These are phyloP conservation scores for Caloboletus firmus DNA, from an alignment of 1,284 basidiomycete species.

Conservation along the genomic window DNA sequence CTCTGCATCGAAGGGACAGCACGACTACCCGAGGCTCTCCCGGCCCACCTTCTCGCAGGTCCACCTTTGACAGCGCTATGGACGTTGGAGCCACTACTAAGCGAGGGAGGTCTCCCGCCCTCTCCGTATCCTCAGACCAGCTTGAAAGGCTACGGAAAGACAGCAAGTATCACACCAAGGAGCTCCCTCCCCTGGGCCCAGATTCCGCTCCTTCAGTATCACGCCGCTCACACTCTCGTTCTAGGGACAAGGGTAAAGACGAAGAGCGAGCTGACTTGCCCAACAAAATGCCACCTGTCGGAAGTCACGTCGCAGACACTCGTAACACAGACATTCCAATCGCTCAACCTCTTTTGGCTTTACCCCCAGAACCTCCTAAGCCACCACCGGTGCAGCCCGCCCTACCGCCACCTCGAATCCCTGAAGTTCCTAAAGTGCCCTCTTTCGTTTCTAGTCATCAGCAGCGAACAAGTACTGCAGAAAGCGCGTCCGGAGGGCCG, in stretches of 20 bases:
- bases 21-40: constrained; percentile 11
- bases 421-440: constrained; percentile 21
- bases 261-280: not conserved
- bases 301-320: not conserved
- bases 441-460: constrained; percentile 19
- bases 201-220: constrained; percentile 2
- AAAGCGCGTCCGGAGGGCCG: not conserved
- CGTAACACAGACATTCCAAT: not conserved
- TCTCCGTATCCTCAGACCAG: constrained; percentile 28
- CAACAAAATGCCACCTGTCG: constrained; percentile 5
- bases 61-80: constrained; percentile 14
- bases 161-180: constrained; percentile 1
- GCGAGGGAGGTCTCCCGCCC: constrained; percentile 24
- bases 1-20: constrained; percentile 23
- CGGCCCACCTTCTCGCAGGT: constrained; percentile 14
- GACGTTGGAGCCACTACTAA: constrained; percentile 11
- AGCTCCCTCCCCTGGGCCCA: constrained; percentile 5
- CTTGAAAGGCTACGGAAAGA: constrained; percentile 25
- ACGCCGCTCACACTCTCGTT: constrained; percentile 19
- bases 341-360: not conserved
- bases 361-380: constrained; percentile 21
- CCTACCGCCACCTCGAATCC: constrained; percentile 14
- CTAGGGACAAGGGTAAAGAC: constrained; percentile 12
- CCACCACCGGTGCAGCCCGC: constrained; percentile 22
- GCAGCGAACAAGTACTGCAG: constrained; percentile 1